Percentiles rank a stretch among this genome's conserved stretches.
phyloP scores from a whole-genome alignment of 2,329 filamentous ascomycete species.

The Dactylellina cionopaga region DNA sequence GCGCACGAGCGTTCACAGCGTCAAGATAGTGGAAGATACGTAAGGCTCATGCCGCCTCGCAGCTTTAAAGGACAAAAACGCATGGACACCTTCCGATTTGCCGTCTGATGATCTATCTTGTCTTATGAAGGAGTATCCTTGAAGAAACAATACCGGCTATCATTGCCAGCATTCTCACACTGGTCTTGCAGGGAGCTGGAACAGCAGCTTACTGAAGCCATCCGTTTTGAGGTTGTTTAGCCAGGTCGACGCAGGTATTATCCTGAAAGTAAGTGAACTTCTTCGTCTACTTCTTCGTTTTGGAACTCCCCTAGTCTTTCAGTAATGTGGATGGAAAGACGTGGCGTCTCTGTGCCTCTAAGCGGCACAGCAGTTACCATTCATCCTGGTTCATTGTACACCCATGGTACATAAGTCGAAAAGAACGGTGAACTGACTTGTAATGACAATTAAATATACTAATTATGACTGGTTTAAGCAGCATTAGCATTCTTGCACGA shows the following conservation, averaged over 20 bases:
- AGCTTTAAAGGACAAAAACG: constrained; percentile 17
- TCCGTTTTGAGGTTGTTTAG: constrained; percentile 32
- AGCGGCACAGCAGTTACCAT: constrained; percentile 45
- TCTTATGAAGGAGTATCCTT: too few species aligned
- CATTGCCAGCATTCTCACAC: too few species aligned
- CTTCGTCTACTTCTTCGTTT: constrained; percentile 24
- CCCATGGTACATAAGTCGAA: constrained; percentile 35
- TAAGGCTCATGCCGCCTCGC: constrained; percentile 26
- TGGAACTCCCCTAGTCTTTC: constrained; percentile 25
- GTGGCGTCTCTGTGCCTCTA: constrained; percentile 51
- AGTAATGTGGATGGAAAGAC: constrained; percentile 39
- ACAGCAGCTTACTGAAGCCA: constrained; percentile 13
- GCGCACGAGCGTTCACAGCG: constrained; percentile 44
- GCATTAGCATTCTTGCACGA: constrained; percentile 17
- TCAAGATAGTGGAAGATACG: constrained; percentile 31
- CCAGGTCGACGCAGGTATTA: constrained; percentile 15
- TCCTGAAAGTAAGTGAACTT: constrained; percentile 32
- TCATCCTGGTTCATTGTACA: constrained; percentile 33
- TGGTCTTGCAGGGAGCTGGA: constrained; percentile 17
- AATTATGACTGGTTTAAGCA: constrained; percentile 25
- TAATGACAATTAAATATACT: constrained; percentile 39
- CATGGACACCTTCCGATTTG: constrained; percentile 24
- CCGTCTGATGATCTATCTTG: constrained; percentile 12
- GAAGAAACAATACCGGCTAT: too few species aligned
- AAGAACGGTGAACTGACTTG: constrained; percentile 36